Evolutionary conservation across 2,329 filamentous ascomycete genomes (phyloP), one percentile per base, ranked within the genome.

Genomic region (Fusarium nisikadoi): DNA sequence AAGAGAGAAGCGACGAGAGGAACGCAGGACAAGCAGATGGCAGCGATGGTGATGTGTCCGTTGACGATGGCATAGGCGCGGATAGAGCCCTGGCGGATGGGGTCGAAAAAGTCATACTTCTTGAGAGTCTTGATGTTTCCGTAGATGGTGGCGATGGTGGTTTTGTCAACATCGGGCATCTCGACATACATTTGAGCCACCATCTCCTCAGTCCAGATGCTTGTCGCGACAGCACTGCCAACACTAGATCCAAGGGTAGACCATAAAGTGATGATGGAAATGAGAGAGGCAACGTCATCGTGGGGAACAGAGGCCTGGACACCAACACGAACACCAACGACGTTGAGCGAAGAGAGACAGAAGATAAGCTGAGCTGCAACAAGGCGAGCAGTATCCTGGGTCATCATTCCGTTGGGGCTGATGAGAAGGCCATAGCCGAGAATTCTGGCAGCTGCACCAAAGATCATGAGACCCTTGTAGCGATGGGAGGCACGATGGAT

Each of bases 251-350:
- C 83, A 12, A 84, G 59, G 4, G 80, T 82, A 10, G 79, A 80
- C 83, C 82, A 84, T 10, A 84, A 72, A 1, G 82, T 78, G 14
- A 83, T 70, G 3, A 82, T 65, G 19, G 81, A 76, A 57, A 84
- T 84, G 46, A 81, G 70, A 2, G 79, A 75, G 5, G 83, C 81
- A 53, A 85, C 65, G 45, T 84, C 82, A 58, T 84, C 79, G 68
- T 85, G 83, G 1, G 83, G 81, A 0, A 84, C 83, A 0, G 83
- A 84, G 16, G 81, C 82, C 62, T 84, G 82, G 7, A 72, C 76
- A 11, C 80, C 83, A 0, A 84, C 83, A 16, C 82, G 80, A 10
- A 76, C 80, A 38, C 82, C 83, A 25, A 84, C 79, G 6, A 84
- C 79, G 53, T 79, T 80, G 72, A 83, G 77, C 0, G 81, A 79